Evolutionary conservation across 345 rosid species (phyloP).

Genomic region (Populus nigra): DNA sequence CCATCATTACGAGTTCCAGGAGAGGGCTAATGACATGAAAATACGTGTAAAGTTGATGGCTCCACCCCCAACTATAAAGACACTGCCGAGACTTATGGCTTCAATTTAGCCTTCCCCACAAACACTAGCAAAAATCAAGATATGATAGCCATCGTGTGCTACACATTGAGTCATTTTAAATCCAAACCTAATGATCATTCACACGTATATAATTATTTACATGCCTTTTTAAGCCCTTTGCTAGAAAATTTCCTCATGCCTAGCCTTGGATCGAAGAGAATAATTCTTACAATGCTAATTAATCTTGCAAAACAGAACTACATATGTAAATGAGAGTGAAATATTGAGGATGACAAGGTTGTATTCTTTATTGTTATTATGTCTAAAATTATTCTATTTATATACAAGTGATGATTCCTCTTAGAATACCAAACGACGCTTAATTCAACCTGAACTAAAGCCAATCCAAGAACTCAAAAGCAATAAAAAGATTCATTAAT

Average conservation of each 20-base stretch:
- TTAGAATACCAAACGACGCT: too few relatives aligned
- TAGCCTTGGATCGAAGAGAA: too few relatives aligned
- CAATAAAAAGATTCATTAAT: neutral
- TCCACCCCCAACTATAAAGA: conserved; percentile 36
- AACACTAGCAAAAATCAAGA: conserved; percentile 10
- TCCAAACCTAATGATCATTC: conserved; percentile 23
- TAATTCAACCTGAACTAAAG: too few relatives aligned
- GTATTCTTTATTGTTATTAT: too few relatives aligned
- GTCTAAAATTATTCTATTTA: too few relatives aligned
- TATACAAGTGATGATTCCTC: too few relatives aligned
- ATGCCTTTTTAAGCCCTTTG: too few relatives aligned
- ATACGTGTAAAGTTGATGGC: conserved; percentile 49
- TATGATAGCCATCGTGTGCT: conserved; percentile 31
- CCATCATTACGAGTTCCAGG: conserved; percentile 38
- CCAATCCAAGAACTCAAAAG: neutral
- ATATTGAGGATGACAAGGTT: too few relatives aligned
- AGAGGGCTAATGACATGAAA: conserved; percentile 37
- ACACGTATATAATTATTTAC: conserved; percentile 18
- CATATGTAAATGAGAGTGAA: too few relatives aligned
- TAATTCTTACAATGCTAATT: too few relatives aligned
- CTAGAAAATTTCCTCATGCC: too few relatives aligned
- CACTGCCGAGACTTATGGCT: conserved; percentile 51
- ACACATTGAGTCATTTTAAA: conserved; percentile 21
- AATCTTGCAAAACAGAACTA: too few relatives aligned
- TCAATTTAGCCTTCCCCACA: conserved; percentile 28